Evolutionary conservation across 2,329 filamentous ascomycete species (phyloP), one percentile per base, ranked within the genome.

Genomic region (Trichoderma atroviride): DNA sequence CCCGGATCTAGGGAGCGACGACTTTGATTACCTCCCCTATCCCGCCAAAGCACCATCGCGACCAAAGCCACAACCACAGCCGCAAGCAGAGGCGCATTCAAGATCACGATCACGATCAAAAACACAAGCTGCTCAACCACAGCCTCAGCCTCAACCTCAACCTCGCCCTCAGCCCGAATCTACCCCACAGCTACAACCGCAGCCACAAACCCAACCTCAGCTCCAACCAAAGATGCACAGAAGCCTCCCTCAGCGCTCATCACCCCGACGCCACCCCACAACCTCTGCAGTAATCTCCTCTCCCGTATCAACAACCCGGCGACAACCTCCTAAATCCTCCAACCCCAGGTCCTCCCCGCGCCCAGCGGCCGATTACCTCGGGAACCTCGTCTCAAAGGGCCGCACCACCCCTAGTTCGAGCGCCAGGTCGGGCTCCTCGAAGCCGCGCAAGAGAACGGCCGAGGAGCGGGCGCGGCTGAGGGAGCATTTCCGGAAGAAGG

Each of bases 401-500:
- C 72, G 66, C 14, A n/a, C 70, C 7, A 70, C 62, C 27, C 53
- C 71, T n/a, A 59, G 55, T 35, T 52, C 73, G 3, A 71, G 61
- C 9, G 64, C 53, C 31, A 72, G 66, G 6, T 24, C 70, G 11
- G 70, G 64, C 22, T 55, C 40, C 9, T 43, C 71, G 43, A 73
- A 70, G 7, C 70, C 68, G 16, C 64, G 61, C 24, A 65, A 68
- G 35, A 70, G 73, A 22, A 71, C 74, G 24, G 69, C 64, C 7
- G 75, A 75, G 56, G 72, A 77, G 43, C 70, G 72, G 47, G 74
- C 68, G 1, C 74, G 73, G 24, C 69, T 79, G 33, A 70, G 73
- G 22, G 75, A 76, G 37, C 74, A 76, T 66, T 75, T 79, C 67
- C 70, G 74, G 37, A 75, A 72, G 57, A 74, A 70, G 24, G 72